Evolutionary conservation across 371 early-diverging fungal genomes (phyloP).

Genomic region (Actinomortierella ambigua): DNA sequence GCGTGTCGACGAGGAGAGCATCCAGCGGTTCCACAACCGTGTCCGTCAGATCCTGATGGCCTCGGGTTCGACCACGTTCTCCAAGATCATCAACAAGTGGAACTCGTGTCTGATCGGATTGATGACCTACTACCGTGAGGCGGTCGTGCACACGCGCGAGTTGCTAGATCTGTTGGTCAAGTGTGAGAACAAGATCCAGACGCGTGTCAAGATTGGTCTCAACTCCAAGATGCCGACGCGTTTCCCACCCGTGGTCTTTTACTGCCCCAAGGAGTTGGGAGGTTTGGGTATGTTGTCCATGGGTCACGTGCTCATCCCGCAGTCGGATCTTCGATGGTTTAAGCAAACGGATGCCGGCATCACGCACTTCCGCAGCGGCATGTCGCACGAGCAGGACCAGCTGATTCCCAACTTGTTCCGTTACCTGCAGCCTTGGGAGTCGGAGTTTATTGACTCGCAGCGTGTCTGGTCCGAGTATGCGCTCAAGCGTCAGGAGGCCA

Average conservation of each 20-base stretch:
- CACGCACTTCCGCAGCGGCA: conserved; percentile 98
- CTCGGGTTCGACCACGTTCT: conserved; percentile 96
- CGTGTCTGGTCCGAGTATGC: conserved; percentile 99
- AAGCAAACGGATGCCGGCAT: conserved; percentile 97
- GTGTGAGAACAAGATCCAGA: conserved; percentile 97
- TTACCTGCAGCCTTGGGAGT: conserved; percentile 98
- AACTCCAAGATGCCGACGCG: conserved; percentile 99
- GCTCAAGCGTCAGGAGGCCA: conserved; percentile 95
- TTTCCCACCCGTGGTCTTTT: conserved; percentile 85
- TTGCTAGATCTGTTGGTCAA: conserved; percentile 95
- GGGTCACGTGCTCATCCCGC: conserved; percentile 98
- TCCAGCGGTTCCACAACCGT: conserved; percentile 94
- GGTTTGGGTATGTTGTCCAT: conserved; percentile 99
- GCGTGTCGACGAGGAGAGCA: conserved; percentile 92
- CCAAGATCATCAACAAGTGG: conserved; percentile 98
- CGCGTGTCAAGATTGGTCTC: conserved; percentile 98
- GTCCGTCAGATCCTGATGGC: conserved; percentile 98
- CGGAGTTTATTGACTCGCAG: conserved; percentile 97
- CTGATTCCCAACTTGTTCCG: conserved; percentile 97
- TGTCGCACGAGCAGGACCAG: conserved; percentile 97
- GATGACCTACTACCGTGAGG: conserved; percentile 98
- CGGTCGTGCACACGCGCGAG: conserved; percentile 96
- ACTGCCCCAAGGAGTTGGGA: conserved; percentile 93
- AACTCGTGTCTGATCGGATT: conserved; percentile 94
- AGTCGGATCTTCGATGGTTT: conserved; percentile 95